Percentiles rank a stretch among this genome's conserved stretches.
These are phyloP conservation scores for Fragaria ananassa DNA, from an alignment of 306 rosid genomes.

Conservation along the genomic window DNA sequence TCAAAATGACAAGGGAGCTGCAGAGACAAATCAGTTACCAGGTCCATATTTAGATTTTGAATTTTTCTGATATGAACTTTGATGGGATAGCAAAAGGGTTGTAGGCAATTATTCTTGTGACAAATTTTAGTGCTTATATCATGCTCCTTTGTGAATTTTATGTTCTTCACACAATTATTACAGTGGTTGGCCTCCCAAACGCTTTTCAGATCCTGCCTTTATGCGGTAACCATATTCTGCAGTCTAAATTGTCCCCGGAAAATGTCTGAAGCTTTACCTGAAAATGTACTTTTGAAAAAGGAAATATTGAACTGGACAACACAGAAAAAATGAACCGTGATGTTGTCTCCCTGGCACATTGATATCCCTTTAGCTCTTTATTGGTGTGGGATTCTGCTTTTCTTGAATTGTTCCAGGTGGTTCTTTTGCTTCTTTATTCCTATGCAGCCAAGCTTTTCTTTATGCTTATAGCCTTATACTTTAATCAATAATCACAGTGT, in stretches of 20 bases:
- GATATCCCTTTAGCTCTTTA: slow-evolving; percentile 1
- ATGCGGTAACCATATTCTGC: slow-evolving; percentile 19
- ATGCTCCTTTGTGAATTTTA: slow-evolving; percentile 28
- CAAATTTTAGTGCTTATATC: slow-evolving; percentile 25
- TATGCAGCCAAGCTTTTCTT: slow-evolving; percentile 31
- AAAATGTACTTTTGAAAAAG: slow-evolving; percentile 39
- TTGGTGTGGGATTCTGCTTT: slow-evolving; percentile 21
- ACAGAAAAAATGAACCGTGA: slow-evolving; percentile 26
- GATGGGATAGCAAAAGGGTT: background rate
- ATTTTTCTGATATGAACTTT: slow-evolving; percentile 39
- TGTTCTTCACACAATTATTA: slow-evolving; percentile 11
- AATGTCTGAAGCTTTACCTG: slow-evolving; percentile 24
- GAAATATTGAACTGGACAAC: slow-evolving; percentile 29
- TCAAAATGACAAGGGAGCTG: slow-evolving; percentile 30
- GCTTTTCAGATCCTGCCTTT: slow-evolving; percentile 33
- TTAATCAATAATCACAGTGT: slow-evolving; percentile 16
- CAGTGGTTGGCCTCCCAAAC: slow-evolving; percentile 1
- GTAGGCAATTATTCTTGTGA: slow-evolving; percentile 14
- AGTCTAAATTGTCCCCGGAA: slow-evolving; percentile 21
- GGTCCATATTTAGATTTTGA: slow-evolving; percentile 61
- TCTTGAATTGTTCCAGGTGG: slow-evolving; percentile 21
- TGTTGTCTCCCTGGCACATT: slow-evolving; percentile 22
- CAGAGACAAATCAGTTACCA: slow-evolving; percentile 42
- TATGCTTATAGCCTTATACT: slow-evolving; percentile 16
- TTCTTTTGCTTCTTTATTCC: slow-evolving; percentile 38